phyloP scores from a whole-genome alignment of 2,329 filamentous ascomycete genomes.

The Pyrenophora seminiperda region DNA sequence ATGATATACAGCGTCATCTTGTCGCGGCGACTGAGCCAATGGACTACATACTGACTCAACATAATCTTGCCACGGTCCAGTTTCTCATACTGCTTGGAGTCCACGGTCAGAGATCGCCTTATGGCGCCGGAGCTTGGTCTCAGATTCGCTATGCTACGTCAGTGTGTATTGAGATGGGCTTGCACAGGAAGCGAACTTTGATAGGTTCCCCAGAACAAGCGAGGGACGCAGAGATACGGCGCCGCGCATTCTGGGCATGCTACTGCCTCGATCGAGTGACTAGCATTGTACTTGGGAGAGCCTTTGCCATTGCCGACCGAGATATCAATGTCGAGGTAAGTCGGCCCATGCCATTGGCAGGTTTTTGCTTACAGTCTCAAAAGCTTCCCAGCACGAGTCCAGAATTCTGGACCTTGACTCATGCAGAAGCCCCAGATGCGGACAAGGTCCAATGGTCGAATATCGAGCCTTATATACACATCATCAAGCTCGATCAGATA shows the following conservation, averaged over 20 bases:
- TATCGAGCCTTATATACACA: slow-evolving; percentile 35
- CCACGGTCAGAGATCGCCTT: slow-evolving; percentile 35
- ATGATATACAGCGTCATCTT: slow-evolving; percentile 21
- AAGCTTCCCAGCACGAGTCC: slow-evolving; percentile 30
- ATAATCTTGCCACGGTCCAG: slow-evolving; percentile 33
- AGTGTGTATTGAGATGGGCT: slow-evolving; percentile 34
- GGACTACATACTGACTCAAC: slow-evolving; percentile 32
- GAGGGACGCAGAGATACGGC: slow-evolving; percentile 31
- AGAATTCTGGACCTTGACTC: slow-evolving; percentile 31
- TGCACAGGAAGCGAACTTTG: slow-evolving; percentile 34
- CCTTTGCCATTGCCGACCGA: slow-evolving; percentile 35
- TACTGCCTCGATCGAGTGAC: slow-evolving; percentile 35
- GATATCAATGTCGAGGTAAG: slow-evolving; percentile 37
- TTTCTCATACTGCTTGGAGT: slow-evolving; percentile 33
- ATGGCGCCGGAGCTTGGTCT: slow-evolving; percentile 36
- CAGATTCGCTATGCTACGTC: slow-evolving; percentile 36
- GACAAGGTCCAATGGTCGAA: slow-evolving; percentile 25
- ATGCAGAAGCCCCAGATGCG: slow-evolving; percentile 18
- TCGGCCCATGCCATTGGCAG: no score
- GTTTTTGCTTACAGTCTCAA: background rate
- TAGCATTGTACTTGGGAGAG: slow-evolving; percentile 31
- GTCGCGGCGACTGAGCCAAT: slow-evolving; percentile 31
- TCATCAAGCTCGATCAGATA: slow-evolving; percentile 32
- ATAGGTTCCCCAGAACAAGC: slow-evolving; percentile 14
- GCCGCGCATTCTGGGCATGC: slow-evolving; percentile 35